Evolutionary conservation across 2,329 filamentous ascomycete genomes (phyloP).

Genomic region (Fusarium sp.): DNA sequence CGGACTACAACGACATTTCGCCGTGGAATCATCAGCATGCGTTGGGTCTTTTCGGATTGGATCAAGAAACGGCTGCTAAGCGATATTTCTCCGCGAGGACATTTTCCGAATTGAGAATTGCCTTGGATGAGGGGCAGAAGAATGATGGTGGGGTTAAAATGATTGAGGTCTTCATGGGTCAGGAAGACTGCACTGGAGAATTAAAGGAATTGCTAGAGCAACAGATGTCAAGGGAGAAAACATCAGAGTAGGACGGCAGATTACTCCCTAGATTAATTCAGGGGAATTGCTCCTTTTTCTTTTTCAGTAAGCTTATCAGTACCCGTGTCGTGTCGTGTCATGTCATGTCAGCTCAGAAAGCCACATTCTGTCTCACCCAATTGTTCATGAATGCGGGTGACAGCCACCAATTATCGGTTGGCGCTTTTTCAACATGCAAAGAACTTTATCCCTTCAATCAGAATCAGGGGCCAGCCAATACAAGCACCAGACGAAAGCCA

Average conservation of each 20-base stretch:
- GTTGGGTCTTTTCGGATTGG: constrained; percentile 6
- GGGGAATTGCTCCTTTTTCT: neutral
- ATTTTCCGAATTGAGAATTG: neutral
- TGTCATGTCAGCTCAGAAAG: neutral
- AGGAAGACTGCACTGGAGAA: constrained; percentile 13
- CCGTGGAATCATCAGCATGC: constrained; percentile 14
- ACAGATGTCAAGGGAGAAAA: neutral
- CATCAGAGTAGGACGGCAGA: neutral
- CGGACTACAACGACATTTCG: constrained; percentile 14
- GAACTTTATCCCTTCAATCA: neutral
- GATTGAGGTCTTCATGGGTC: constrained; percentile 18
- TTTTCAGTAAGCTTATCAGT: neutral
- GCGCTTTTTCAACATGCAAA: neutral
- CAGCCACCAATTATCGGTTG: neutral
- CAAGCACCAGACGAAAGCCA: neutral
- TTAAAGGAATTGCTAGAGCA: neutral
- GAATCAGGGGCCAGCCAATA: neutral
- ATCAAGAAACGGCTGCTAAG: neutral
- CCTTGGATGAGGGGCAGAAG: neutral
- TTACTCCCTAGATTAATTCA: no score
- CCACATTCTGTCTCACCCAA: neutral
- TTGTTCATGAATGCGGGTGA: neutral
- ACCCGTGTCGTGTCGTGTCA: no score
- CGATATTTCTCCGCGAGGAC: neutral
- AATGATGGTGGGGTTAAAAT: constrained; percentile 5